Evolutionary conservation across 768 basidiomycete genomes (phyloP), one percentile per base, ranked within the genome.

Genomic region (Plicaturopsis crispa): DNA sequence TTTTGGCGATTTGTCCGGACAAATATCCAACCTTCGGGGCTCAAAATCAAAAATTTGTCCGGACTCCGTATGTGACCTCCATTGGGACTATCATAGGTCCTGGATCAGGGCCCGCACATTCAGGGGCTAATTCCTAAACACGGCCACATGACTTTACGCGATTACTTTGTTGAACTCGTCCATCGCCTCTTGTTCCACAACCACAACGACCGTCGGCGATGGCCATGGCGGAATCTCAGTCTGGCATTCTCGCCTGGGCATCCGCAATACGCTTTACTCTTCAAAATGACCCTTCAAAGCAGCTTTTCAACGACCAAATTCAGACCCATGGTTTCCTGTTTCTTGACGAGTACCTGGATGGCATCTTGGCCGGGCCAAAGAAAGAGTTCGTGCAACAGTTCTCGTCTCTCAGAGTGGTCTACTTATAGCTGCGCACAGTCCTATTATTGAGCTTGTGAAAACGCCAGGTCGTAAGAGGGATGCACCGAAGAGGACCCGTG

Each of bases 401-500:
- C 19, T 46, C 12, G 44, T 16, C 17, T 35, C 20, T 21, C 5
- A 23, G 14, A 19, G 20, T 7, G 23, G 17, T 19, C 35, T 35
- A 12, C 35, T 43, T 16, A 48, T 39, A 17, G 38, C 14, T 31
- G 10, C 11, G 1, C 28, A 12, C 45, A 88, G 86, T 33, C 72
- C 77, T 6, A 70, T 89, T 12, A 78, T 86, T 30, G 84, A 89
- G 38, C 69, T 90, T 13, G 75, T 90, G 3, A 90, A 90, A 61
- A 90, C 88, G 1, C 87, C 87, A 11, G 79, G 83, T 21, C 73
- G 85, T 31, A 85, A 75, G 57, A 84, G 73, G 59, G 67, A 65
- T 34, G 56, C 69, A 11, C 61, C 63, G 3, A 73, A 67, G 47
- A 73, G 70, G 47, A 63, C 70, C 13, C 74, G 74, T 47, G 53